Evolutionary conservation across 805 yeast genomes (phyloP).

Genomic region (Lachancea sp.): DNA sequence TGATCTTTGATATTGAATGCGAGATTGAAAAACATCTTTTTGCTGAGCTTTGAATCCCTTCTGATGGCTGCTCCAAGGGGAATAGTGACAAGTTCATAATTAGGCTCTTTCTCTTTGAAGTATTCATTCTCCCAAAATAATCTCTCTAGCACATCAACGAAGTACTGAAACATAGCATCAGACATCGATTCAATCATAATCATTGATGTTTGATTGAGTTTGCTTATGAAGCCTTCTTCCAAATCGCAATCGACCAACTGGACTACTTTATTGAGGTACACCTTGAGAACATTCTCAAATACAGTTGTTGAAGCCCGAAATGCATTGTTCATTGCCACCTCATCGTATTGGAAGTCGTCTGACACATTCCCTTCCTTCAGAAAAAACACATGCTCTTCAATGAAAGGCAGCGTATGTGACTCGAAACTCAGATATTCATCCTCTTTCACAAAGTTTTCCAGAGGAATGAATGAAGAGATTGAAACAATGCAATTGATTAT

Average conservation of each 20-base stretch:
- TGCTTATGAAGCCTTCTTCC: conserved; percentile 33
- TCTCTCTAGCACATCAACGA: conserved; percentile 35
- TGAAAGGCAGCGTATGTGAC: conserved; percentile 45
- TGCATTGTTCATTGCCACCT: conserved; percentile 46
- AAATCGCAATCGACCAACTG: conserved; percentile 51
- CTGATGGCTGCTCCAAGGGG: conserved; percentile 67
- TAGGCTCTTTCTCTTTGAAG: conserved; percentile 50
- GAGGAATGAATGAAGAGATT: conserved; percentile 65
- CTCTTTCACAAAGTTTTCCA: conserved; percentile 44
- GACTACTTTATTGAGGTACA: conserved; percentile 54
- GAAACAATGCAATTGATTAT: conserved; percentile 65
- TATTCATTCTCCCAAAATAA: conserved; percentile 45
- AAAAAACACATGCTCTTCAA: conserved; percentile 55
- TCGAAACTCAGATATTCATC: conserved; percentile 38
- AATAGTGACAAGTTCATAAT: conserved; percentile 62
- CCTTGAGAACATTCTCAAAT: conserved; percentile 52
- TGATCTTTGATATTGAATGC: conserved; percentile 53
- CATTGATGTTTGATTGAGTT: conserved; percentile 41
- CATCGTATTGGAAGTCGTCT: conserved; percentile 36
- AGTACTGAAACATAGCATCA: conserved; percentile 43
- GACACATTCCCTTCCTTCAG: conserved; percentile 32
- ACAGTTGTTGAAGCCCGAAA: conserved; percentile 66
- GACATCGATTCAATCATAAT: conserved; percentile 54
- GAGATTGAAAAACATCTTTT: conserved; percentile 23
- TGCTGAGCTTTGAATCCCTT: conserved; percentile 37